Percentiles rank a stretch among this genome's conserved stretches.
phyloP scores from a whole-genome alignment of 768 basidiomycete genomes.

The Pleurotus sapidus region DNA sequence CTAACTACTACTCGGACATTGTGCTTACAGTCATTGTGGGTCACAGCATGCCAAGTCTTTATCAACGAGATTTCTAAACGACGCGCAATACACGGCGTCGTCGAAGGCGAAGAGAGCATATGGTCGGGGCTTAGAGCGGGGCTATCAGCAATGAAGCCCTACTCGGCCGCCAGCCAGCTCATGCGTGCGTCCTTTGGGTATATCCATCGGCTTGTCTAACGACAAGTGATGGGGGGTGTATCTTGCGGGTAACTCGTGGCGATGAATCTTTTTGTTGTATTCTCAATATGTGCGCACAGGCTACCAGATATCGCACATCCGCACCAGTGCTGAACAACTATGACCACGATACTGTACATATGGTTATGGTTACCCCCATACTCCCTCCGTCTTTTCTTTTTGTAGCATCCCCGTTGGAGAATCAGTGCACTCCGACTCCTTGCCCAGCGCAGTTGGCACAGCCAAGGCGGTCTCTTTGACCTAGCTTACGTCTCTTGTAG shows the following conservation, averaged over 20 bases:
- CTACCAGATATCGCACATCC: slow-evolving; percentile 1
- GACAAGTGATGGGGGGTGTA: neutral
- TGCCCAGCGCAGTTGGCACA: neutral
- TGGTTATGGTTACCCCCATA: neutral
- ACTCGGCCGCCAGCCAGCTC: slow-evolving; percentile 7
- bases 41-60: slow-evolving; percentile 42
- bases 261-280: neutral
- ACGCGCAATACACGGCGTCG: slow-evolving; percentile 3
- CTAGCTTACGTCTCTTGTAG: neutral
- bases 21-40: slow-evolving; percentile 40
- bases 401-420: neutral
- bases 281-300: neutral
- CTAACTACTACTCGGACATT: slow-evolving; percentile 8
- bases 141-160: slow-evolving; percentile 4
- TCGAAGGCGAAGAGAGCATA: slow-evolving; percentile 9
- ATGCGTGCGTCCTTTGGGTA: slow-evolving; percentile 9
- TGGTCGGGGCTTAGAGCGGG: slow-evolving; percentile 7
- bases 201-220: slow-evolving; percentile 7
- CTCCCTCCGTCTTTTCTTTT: neutral
- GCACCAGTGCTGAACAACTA: neutral
- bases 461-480: neutral
- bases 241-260: neutral
- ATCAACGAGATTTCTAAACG: slow-evolving; percentile 39
- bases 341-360: neutral
- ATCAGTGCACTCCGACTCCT: neutral